These are phyloP conservation scores for Phialophora verrucosa DNA, from an alignment of 2,329 filamentous ascomycete genomes.

Conservation along the genomic window DNA sequence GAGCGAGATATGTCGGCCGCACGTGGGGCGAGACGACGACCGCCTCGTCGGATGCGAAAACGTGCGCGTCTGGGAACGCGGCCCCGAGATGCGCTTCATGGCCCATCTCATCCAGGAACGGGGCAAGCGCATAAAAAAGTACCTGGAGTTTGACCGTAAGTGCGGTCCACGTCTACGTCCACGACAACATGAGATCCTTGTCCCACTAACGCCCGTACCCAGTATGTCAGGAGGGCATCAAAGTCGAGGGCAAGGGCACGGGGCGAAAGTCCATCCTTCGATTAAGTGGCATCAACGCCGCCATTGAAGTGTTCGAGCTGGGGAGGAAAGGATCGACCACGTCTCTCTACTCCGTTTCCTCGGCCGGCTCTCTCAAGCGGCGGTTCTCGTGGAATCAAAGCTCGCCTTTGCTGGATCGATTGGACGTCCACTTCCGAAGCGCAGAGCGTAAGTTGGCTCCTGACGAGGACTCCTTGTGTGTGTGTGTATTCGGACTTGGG, in stretches of 20 bases:
- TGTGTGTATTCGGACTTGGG: background rate
- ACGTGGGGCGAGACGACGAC: constrained; percentile 15
- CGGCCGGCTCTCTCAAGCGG: constrained; percentile 10
- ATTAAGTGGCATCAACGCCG: constrained; percentile 13
- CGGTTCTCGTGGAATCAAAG: constrained; percentile 19
- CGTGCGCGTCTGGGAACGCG: constrained; percentile 19
- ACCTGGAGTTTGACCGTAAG: constrained; percentile 26
- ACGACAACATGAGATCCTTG: background rate
- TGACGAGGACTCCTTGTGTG: background rate
- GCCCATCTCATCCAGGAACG: constrained; percentile 19
- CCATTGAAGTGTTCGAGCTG: constrained; percentile 11
- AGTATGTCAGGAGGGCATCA: constrained; percentile 21
- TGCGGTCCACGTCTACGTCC: background rate
- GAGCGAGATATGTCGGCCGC: constrained; percentile 18
- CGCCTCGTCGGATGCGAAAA: constrained; percentile 18
- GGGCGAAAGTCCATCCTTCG: constrained; percentile 9
- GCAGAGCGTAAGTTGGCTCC: constrained; percentile 13
- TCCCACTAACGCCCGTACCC: background rate
- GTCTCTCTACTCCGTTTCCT: constrained; percentile 6
- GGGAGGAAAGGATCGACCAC: constrained; percentile 11
- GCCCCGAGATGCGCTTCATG: constrained; percentile 20
- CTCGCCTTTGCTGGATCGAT: constrained; percentile 11
- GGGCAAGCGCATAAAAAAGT: constrained; percentile 18
- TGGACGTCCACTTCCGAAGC: constrained; percentile 13
- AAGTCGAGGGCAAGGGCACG: constrained; percentile 16